These are phyloP conservation scores for Lactarius sanguifluus DNA, from an alignment of 768 basidiomycete genomes.

Conservation along the genomic window DNA sequence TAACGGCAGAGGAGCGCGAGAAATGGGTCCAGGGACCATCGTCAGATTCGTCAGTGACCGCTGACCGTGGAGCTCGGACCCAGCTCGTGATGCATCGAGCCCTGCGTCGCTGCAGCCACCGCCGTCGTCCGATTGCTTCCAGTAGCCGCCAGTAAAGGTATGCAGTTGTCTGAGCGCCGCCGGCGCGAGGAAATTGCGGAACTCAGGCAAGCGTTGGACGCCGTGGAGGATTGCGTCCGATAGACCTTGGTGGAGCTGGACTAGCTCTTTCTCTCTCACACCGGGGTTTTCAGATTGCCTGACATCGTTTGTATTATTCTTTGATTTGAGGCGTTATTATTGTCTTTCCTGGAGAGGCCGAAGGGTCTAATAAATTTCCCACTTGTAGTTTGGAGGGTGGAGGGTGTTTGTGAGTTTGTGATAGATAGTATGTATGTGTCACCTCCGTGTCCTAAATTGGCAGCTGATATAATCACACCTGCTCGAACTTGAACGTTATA, in stretches of 20 bases:
- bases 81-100: slow-evolving; percentile 23
- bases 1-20: slow-evolving; percentile 60
- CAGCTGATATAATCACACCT: too few relatives aligned
- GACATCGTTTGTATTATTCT: neutral
- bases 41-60: slow-evolving; percentile 37
- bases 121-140: neutral
- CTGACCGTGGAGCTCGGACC: slow-evolving; percentile 48
- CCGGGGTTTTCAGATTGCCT: neutral
- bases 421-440: too few relatives aligned
- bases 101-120: too few relatives aligned
- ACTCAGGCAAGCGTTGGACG: slow-evolving; percentile 5
- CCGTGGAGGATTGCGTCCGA: slow-evolving; percentile 24
- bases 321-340: neutral
- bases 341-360: neutral
- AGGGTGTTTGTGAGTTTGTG: too few relatives aligned
- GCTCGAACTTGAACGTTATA: too few relatives aligned
- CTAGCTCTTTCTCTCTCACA: slow-evolving; percentile 4
- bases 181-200: slow-evolving; percentile 23
- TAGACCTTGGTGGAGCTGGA: slow-evolving; percentile 20
- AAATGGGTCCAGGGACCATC: slow-evolving; percentile 72
- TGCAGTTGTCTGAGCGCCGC: slow-evolving; percentile 26
- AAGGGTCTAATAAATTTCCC: neutral
- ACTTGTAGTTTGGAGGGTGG: neutral
- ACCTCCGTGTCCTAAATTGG: too few relatives aligned
- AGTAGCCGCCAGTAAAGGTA: neutral